Conservation (phyloP, 768 basidiomycete genomes). For the Amanita subjunquillea region DNA sequence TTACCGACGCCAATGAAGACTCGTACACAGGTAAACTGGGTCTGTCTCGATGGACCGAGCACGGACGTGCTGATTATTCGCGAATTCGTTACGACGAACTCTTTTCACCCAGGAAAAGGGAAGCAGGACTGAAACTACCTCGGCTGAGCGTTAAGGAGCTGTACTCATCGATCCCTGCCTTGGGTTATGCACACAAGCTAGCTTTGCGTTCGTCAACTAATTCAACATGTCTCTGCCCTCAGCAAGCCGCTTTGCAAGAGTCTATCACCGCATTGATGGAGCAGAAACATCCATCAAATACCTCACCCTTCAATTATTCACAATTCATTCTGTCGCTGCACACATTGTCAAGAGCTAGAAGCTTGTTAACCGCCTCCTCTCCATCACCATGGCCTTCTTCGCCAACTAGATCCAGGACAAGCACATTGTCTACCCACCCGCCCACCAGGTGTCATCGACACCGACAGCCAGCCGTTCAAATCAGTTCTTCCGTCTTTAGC, state of each 20-base stretch:
- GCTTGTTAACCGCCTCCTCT: slow-evolving; percentile 67
- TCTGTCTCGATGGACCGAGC: slow-evolving; percentile 62
- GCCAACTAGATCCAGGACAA: slow-evolving; percentile 79
- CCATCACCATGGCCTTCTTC: slow-evolving; percentile 85
- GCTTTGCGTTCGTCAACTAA: slow-evolving; percentile 52
- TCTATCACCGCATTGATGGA: slow-evolving; percentile 82
- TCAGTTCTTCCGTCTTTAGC: slow-evolving; percentile 88
- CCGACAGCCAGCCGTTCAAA: slow-evolving; percentile 82
- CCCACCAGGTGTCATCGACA: slow-evolving; percentile 40
- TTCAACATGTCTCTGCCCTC: not conserved
- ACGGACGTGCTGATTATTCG: slow-evolving; percentile 57
- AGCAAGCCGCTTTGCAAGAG: slow-evolving; percentile 79
- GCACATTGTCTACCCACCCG: slow-evolving; percentile 42
- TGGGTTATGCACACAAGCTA: slow-evolving; percentile 66
- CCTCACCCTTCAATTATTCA: slow-evolving; percentile 87
- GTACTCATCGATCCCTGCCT: slow-evolving; percentile 62
- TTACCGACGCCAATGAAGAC: too few relatives aligned
- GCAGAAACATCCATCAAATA: slow-evolving; percentile 93
- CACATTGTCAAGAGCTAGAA: slow-evolving; percentile 68
- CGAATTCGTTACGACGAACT: slow-evolving; percentile 68
- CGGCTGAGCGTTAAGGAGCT: slow-evolving; percentile 74
- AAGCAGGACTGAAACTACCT: slow-evolving; percentile 64
- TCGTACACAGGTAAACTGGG: slow-evolving; percentile 27
- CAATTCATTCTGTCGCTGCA: slow-evolving; percentile 75
- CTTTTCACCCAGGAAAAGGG: slow-evolving; percentile 48